phyloP scores from a whole-genome alignment of 305 asterid genomes.

The Solanum hybrid region DNA sequence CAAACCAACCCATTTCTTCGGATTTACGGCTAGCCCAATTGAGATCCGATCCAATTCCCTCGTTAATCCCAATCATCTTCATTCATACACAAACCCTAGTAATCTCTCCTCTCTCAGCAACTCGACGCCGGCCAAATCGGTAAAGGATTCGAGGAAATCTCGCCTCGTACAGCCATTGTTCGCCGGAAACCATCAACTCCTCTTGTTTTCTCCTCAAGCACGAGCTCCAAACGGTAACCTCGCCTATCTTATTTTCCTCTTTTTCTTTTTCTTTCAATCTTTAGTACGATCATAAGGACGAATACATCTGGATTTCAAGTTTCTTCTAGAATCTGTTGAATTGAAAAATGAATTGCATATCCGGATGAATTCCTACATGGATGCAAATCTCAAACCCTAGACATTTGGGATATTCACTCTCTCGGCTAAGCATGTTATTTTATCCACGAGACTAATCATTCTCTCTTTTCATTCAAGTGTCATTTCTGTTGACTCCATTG shows the following conservation, averaged over 20 bases:
- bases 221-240: not conserved
- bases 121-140: not conserved
- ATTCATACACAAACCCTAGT: not conserved
- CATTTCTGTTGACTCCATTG: not conserved
- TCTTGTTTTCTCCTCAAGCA: not conserved
- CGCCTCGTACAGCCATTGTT: not conserved
- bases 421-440: not conserved
- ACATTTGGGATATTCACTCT: not conserved
- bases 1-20: not conserved
- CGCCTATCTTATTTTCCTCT: not conserved
- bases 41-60: not conserved
- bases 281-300: not conserved
- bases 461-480: not conserved
- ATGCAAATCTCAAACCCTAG: not conserved
- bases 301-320: not conserved
- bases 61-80: not conserved
- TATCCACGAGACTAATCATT: not conserved
- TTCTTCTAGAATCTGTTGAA: not conserved
- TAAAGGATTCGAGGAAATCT: not conserved
- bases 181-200: not conserved
- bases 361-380: not conserved
- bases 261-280: not conserved
- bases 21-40: not conserved
- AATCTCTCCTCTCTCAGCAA: not conserved
- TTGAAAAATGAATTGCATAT: not conserved